Percentiles rank a stretch among this genome's conserved stretches.
phyloP scores from a whole-genome alignment of 257 asterid species.

The Rhazya stricta region DNA sequence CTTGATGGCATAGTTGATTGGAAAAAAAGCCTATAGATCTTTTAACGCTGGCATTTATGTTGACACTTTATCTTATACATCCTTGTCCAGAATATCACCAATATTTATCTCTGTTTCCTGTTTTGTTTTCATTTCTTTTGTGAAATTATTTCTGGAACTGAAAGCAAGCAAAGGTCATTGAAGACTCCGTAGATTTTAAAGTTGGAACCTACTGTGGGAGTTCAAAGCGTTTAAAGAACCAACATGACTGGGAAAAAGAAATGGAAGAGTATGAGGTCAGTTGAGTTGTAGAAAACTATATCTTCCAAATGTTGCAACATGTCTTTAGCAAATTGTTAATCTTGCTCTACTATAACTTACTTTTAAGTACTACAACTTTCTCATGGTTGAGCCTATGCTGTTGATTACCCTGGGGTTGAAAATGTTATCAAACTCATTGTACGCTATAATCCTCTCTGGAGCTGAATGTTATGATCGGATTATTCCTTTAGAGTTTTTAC shows the following conservation, averaged over 20 bases:
- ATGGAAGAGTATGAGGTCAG: constrained; percentile 85
- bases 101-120: not conserved
- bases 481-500: not conserved
- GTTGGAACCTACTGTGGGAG: constrained; percentile 69
- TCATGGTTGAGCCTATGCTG: not conserved
- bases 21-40: not conserved
- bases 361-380: not conserved
- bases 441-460: not conserved
- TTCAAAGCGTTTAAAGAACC: constrained; percentile 39
- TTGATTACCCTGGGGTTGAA: not conserved
- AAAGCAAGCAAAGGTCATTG: constrained; percentile 94
- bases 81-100: not conserved
- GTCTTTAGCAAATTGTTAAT: not conserved
- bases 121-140: constrained; percentile 11
- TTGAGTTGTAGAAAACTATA: constrained; percentile 13
- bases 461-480: not conserved
- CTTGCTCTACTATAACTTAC: not conserved
- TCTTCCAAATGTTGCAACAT: not conserved
- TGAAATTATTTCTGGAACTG: constrained; percentile 15
- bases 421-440: not conserved
- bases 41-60: not conserved
- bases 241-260: constrained; percentile 73
- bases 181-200: constrained; percentile 61
- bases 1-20: not conserved
- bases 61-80: not conserved